These are phyloP conservation scores for Nakazawaea peltata DNA, from an alignment of 805 yeast genomes.

Conservation along the genomic window DNA sequence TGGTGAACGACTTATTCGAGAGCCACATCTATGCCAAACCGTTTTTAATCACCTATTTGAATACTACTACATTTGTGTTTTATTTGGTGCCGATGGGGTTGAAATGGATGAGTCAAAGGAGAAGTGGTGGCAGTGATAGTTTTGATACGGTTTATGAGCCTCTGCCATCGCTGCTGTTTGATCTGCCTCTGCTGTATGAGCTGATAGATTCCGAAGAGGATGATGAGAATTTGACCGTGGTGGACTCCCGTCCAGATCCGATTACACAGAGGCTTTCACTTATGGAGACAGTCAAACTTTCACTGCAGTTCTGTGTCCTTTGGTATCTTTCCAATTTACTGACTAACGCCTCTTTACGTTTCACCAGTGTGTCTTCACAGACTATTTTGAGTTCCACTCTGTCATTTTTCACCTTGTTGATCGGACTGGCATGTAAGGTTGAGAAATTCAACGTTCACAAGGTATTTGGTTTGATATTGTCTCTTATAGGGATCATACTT, in stretches of 20 bases:
- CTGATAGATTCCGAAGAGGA: not conserved
- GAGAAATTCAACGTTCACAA: conserved; percentile 64
- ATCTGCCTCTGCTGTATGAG: not conserved
- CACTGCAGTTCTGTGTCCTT: conserved; percentile 74
- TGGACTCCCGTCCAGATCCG: not conserved
- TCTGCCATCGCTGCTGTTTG: not conserved
- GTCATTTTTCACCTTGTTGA: conserved; percentile 81
- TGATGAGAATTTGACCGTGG: conserved; percentile 15
- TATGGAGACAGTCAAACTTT: conserved; percentile 62
- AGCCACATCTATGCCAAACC: conserved; percentile 75
- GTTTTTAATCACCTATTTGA: conserved; percentile 83
- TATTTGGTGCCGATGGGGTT: conserved; percentile 56
- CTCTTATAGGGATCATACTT: conserved; percentile 71
- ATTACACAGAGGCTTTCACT: conserved; percentile 32
- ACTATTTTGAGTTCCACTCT: conserved; percentile 90
- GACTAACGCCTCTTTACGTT: conserved; percentile 79
- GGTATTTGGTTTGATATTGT: conserved; percentile 58
- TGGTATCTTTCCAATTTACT: conserved; percentile 91
- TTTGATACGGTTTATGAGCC: too few relatives aligned
- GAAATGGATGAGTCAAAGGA: not conserved
- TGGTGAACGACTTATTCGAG: conserved; percentile 72
- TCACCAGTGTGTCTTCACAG: conserved; percentile 90
- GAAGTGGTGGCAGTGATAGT: too few relatives aligned
- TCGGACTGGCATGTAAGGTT: conserved; percentile 67
- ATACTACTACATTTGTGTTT: conserved; percentile 76